phyloP scores from a whole-genome alignment of 495 filamentous ascomycete genomes.

The Friedmanniomyces simplex region DNA sequence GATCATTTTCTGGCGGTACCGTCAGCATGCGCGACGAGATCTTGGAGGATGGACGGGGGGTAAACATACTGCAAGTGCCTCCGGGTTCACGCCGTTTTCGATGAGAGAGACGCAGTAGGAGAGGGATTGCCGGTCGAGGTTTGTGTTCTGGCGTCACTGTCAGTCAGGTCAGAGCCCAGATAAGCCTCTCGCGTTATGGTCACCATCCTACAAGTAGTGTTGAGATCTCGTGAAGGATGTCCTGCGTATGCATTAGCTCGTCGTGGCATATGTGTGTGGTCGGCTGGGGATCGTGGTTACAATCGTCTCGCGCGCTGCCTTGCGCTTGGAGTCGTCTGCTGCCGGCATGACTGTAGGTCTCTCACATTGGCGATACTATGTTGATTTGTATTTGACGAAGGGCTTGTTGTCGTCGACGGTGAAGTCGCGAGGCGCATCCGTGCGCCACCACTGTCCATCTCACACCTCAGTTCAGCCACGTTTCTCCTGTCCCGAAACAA shows the following conservation, averaged over 20 bases:
- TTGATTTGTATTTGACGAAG: not conserved
- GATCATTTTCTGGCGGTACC: conserved; percentile 26
- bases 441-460: not conserved
- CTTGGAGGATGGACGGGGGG: not conserved
- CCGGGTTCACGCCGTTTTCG: conserved; percentile 94
- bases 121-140: conserved; percentile 78
- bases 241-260: conserved; percentile 24
- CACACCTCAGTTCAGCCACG: not conserved
- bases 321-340: conserved; percentile 55
- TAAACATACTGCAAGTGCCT: conserved; percentile 73
- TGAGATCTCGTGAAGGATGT: conserved; percentile 91
- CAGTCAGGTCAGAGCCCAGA: too few relatives aligned
- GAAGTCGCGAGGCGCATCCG: not conserved
- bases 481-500: too few relatives aligned
- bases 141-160: conserved; percentile 67
- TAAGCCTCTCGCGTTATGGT: too few relatives aligned
- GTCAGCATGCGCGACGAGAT: not conserved
- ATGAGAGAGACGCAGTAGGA: conserved; percentile 93
- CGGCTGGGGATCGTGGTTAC: not conserved
- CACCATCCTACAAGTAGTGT: conserved; percentile 70
- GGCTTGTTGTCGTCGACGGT: not conserved
- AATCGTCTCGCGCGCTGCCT: conserved; percentile 88
- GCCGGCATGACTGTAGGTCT: conserved; percentile 15
- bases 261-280: not conserved
- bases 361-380: not conserved